Evolutionary conservation across 192 early-diverging fungal species (phyloP).

Genomic region (Chytriomyces sp.): DNA sequence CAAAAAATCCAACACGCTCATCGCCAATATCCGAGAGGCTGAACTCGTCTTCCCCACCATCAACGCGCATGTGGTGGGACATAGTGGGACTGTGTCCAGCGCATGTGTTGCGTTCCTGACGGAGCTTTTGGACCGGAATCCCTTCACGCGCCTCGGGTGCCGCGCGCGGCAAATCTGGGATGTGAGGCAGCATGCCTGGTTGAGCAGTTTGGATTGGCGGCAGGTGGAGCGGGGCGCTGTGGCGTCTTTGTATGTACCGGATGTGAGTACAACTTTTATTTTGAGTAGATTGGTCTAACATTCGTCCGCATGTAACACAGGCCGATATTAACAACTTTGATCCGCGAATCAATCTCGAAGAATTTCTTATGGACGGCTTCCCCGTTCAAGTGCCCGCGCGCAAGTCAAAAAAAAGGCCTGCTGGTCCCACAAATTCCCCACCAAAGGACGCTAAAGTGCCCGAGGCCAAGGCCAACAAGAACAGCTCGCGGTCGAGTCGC

Average conservation of each 20-base stretch:
- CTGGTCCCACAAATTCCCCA: too few relatives aligned
- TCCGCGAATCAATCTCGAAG: slow-evolving; percentile 74
- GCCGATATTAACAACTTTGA: slow-evolving; percentile 66
- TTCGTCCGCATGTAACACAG: not conserved
- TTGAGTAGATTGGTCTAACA: not conserved
- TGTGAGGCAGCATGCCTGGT: slow-evolving; percentile 54
- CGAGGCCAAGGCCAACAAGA: not conserved
- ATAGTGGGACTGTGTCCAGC: not conserved
- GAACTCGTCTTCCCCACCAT: slow-evolving; percentile 60
- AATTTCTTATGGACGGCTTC: slow-evolving; percentile 73
- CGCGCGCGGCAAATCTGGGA: slow-evolving; percentile 67
- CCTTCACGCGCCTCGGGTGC: slow-evolving; percentile 72
- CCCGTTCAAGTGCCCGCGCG: slow-evolving; percentile 57
- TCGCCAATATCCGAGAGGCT: slow-evolving; percentile 56
- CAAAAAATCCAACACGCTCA: slow-evolving; percentile 60
- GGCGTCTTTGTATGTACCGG: slow-evolving; percentile 51
- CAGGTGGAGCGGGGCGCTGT: slow-evolving; percentile 41
- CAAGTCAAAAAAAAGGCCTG: slow-evolving; percentile 38
- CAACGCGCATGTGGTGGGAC: slow-evolving; percentile 26
- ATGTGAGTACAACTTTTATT: slow-evolving; percentile 33
- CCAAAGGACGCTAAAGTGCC: not conserved
- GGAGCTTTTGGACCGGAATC: slow-evolving; percentile 72
- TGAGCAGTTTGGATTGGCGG: slow-evolving; percentile 53
- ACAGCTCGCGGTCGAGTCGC: not conserved
- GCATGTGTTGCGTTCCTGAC: slow-evolving; percentile 32